phyloP scores from a whole-genome alignment of 345 rosid genomes.

The Mangifera indica region DNA sequence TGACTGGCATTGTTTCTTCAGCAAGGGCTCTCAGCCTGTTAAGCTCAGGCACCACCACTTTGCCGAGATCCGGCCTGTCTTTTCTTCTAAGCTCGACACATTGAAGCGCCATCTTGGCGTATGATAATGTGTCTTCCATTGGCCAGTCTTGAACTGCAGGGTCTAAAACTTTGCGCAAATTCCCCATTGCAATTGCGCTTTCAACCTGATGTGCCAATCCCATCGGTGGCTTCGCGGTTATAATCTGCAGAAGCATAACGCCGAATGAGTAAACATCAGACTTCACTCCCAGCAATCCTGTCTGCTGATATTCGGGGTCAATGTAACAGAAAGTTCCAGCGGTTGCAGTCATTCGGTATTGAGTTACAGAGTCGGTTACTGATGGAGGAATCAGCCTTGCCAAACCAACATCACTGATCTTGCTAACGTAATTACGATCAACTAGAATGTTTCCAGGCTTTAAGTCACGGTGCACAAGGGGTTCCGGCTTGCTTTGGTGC shows the following conservation, averaged over 20 bases:
- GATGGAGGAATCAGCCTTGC: constrained; percentile 97
- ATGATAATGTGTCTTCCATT: constrained; percentile 49
- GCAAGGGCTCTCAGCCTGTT: constrained; percentile 62
- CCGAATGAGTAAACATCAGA: constrained; percentile 89
- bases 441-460: constrained; percentile 90
- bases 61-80: constrained; percentile 87
- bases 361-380: constrained; percentile 57
- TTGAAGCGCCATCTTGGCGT: constrained; percentile 61
- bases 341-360: constrained; percentile 81
- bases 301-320: constrained; percentile 93
- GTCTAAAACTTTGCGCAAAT: constrained; percentile 52
- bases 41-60: constrained; percentile 63
- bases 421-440: constrained; percentile 77
- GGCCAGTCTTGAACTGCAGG: constrained; percentile 75
- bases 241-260: constrained; percentile 70
- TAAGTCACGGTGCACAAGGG: constrained; percentile 87
- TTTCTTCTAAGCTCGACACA: constrained; percentile 77
- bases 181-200: constrained; percentile 58
- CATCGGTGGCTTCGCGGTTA: constrained; percentile 90
- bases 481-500: constrained; percentile 92
- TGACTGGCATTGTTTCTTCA: constrained; percentile 44
- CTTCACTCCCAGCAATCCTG: constrained; percentile 81
- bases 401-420: constrained; percentile 87
- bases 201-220: constrained; percentile 72
- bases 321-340: constrained; percentile 96